phyloP scores from a whole-genome alignment of 768 basidiomycete species.

The Termitomyces sp. region DNA sequence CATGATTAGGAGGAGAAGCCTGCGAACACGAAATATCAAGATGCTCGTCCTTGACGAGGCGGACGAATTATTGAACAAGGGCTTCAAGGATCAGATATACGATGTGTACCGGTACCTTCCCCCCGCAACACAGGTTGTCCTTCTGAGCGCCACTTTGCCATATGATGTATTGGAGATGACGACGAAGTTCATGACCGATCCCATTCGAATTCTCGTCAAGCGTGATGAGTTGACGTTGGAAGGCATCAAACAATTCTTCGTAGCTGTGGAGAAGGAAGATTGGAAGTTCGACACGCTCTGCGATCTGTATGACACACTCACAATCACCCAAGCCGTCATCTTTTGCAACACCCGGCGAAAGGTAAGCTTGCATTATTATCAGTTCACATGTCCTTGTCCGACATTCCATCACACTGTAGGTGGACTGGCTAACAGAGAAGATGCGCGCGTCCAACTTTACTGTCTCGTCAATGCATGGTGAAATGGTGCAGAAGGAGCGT shows the following conservation, averaged over 20 bases:
- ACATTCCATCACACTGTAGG: constrained; percentile 36
- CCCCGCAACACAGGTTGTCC: constrained; percentile 94
- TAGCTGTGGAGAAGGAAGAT: constrained; percentile 98
- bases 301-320: constrained; percentile 96
- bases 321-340: constrained; percentile 98
- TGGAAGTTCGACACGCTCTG: constrained; percentile 99
- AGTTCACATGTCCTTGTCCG: neutral
- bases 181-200: constrained; percentile 99
- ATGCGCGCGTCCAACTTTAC: constrained; percentile 99
- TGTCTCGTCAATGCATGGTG: constrained; percentile 93
- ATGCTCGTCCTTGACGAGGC: constrained; percentile 95
- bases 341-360: constrained; percentile 98
- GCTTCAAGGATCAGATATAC: constrained; percentile 99
- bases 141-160: constrained; percentile 93
- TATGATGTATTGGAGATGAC: constrained; percentile 99
- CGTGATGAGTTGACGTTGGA: constrained; percentile 98
- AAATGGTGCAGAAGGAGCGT: constrained; percentile 94
- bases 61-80: constrained; percentile 94
- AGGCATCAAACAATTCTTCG: constrained; percentile 95
- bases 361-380: constrained; percentile 39
- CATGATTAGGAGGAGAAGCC: constrained; percentile 92
- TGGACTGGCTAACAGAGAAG: constrained; percentile 98
- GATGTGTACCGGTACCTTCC: constrained; percentile 98
- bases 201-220: constrained; percentile 97
- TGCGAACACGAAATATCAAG: constrained; percentile 96